Percentiles rank a stretch among this genome's conserved stretches.
phyloP scores from a whole-genome alignment of 2,329 filamentous ascomycete species.

The Diaporthe sp. region DNA sequence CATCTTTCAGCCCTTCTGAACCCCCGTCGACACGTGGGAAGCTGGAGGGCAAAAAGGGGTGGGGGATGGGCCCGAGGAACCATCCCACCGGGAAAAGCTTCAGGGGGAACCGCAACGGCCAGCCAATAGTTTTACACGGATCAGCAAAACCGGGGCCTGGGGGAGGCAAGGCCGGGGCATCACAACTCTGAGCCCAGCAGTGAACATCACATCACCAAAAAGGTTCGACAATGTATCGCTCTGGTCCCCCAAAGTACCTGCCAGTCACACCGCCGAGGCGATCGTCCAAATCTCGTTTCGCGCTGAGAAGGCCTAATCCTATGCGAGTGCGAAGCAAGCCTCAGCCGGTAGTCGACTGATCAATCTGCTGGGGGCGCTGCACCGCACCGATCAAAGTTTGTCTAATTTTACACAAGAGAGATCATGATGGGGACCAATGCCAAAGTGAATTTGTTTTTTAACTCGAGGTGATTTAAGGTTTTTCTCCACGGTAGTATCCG shows the following conservation, averaged over 20 bases:
- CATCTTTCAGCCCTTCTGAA: constrained; percentile 21
- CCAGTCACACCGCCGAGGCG: background rate
- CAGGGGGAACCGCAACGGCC: constrained; percentile 6
- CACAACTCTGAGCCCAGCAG: background rate
- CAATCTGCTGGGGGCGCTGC: background rate
- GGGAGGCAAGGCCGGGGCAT: background rate
- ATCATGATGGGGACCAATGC: background rate
- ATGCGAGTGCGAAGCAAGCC: background rate
- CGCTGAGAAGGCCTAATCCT: background rate
- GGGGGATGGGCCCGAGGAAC: constrained; percentile 25
- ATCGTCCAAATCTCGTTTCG: background rate
- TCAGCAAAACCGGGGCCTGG: background rate
- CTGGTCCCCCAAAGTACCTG: constrained; percentile 28
- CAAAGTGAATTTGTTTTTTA: constrained; percentile 8
- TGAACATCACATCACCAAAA: background rate
- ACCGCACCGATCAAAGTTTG: constrained; percentile 11
- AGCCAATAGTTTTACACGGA: constrained; percentile 35
- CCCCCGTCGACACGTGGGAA: constrained; percentile 29
- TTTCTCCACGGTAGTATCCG: constrained; percentile 18
- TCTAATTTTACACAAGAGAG: constrained; percentile 27
- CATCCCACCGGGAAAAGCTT: constrained; percentile 30
- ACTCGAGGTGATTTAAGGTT: background rate
- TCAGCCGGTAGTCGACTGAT: background rate
- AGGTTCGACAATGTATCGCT: constrained; percentile 3
- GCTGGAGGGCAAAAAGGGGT: background rate